phyloP scores from a whole-genome alignment of 495 filamentous ascomycete species.

The Trichocladium antarcticum region DNA sequence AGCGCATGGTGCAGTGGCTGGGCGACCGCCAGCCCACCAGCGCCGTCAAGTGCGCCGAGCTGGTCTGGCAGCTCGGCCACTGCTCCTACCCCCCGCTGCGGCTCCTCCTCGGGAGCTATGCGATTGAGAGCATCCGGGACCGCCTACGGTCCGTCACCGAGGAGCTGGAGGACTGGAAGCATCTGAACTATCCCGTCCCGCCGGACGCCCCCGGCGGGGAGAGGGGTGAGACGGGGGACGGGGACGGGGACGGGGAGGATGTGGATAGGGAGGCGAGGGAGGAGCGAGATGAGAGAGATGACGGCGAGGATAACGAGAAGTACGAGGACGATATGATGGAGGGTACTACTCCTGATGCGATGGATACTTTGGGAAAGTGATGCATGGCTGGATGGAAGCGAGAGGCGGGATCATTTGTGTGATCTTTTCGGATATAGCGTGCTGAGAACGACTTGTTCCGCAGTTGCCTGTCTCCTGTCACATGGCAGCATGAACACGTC shows the following conservation, averaged over 20 bases:
- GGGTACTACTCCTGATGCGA: slow-evolving; percentile 1
- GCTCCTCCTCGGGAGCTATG: slow-evolving; percentile 79
- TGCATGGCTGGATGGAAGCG: no score
- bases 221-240: slow-evolving; percentile 16
- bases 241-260: slow-evolving; percentile 7
- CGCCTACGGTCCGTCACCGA: slow-evolving; percentile 80
- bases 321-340: slow-evolving; percentile 13
- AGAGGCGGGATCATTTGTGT: no score
- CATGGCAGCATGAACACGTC: no score
- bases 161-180: slow-evolving; percentile 88
- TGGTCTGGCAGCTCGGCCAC: slow-evolving; percentile 93
- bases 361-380: neutral
- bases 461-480: no score
- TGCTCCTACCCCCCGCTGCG: slow-evolving; percentile 81
- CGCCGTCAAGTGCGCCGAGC: slow-evolving; percentile 85
- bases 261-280: slow-evolving; percentile 21
- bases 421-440: no score
- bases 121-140: slow-evolving; percentile 90
- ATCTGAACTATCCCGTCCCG: slow-evolving; percentile 50
- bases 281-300: slow-evolving; percentile 17
- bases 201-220: slow-evolving; percentile 22
- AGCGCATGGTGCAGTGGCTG: slow-evolving; percentile 91
- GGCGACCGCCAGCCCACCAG: slow-evolving; percentile 84
- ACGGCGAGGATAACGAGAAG: neutral
- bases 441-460: no score